Evolutionary conservation across 164 flowering plant genomes (phyloP), one percentile per base, ranked within the genome.

Genomic region (Nymphaea colorata): DNA sequence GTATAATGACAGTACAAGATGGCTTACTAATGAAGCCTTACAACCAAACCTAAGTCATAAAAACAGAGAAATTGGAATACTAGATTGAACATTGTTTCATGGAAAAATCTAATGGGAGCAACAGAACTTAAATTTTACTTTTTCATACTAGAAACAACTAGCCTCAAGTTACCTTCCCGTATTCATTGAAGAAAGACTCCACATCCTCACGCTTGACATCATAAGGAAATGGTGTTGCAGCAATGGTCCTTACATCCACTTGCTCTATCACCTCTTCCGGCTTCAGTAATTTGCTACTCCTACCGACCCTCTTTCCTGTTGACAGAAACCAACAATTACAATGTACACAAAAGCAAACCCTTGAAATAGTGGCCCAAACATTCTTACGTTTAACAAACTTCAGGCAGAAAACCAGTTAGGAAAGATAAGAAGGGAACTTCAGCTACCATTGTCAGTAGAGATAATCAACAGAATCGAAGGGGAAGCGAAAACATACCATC

Each of bases 241-340:
- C 90, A 68, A 91, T 64, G 0, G 98, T 94, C 70, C 90, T 83
- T n/a, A 25, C 66, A 69, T 94, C 90, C 6, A 86, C 72, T 77
- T 90, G 98, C 74, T 91, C 90, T 14, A 94, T 81, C n/a, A 85
- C 80, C 77, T 89, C 93, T 60, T 94, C 98, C 2, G 85, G 84
- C 72, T 87, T 89, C 45, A 67, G 41, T 44, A 94, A 71, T 68
- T 82, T 84, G 67, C 82, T 79, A 15, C 74, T 68, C 82, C 96
- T 81, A 62, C 97, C 97, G 74, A 93, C 81, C 77, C 75, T 93
- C 68, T 71, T 85, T 42, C 93, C 96, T 89, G 70, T 59, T 70
- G 64, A 43, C 61, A 15, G 10, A 60, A 51, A 53, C 41, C 62
- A 61, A 66, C 14, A 51, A 51, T 25, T 25, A 25, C 36, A 25